Base-by-base conservation (phyloP, 164 flowering plant genomes). In the Umbilicus rupestris region DNA sequence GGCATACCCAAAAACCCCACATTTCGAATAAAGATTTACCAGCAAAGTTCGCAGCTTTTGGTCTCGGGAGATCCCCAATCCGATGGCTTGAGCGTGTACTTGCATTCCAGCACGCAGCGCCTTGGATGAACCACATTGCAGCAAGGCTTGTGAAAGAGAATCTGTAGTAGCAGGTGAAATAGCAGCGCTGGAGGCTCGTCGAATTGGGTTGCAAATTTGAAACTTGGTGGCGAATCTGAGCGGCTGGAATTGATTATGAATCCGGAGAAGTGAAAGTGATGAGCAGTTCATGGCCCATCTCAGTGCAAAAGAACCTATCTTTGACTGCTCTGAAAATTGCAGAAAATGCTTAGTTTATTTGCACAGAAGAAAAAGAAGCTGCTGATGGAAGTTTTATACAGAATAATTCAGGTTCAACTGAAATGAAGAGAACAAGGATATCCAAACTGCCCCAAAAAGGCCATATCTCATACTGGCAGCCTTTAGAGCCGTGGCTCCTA, bases 1-100 rank as follows among this genome's bases (percentile, higher is more conserved):
- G 44, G 93, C 96, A 59, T 74, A 72, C 10, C 67, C 64, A 41
- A 83, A 84, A 66, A 55, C 22, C 19, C 66, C 69, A 70, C 84
- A 76, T 68, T 84, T 87, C 0, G 89, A 77, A 50, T 88, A 90
- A 16, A 85, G 37, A 69, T 66, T 80, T n/a, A 87, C 72, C 72
- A 88, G 73, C 71, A 78, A 83, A 68, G 78, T 85, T 30, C 79
- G 62, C 30, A 81, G 62, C 22, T 65, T 73, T 0, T 73, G 45
- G 45, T 85, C 73, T 6, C 67, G 42, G 0, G 69, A 69, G n/a
- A 83, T 72, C 11, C 85, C 89, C 28, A 74, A 47, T 71, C 72
- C 78, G 39, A 69, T 74, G 33, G 84, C 47, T 55, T 73, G 89
- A 75, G 88, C 82, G 68, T 88, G 97, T 67, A 83, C 66, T 73